Evolutionary conservation across 352 stramenopile species (phyloP), one percentile per base, ranked within the genome.

Genomic region (Globisporangium nunn): DNA sequence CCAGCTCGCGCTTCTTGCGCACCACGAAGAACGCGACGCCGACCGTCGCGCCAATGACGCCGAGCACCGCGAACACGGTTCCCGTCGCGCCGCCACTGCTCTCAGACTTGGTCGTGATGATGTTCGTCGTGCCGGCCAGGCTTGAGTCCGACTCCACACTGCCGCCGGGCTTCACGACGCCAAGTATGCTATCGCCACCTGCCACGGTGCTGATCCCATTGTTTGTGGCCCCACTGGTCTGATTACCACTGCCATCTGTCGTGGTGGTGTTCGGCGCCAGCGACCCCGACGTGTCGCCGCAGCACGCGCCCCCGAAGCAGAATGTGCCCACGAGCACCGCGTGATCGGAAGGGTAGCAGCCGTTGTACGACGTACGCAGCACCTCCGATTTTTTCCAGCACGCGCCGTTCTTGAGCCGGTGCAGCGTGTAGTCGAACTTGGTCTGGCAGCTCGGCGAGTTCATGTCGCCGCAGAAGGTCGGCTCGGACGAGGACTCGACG

Each of bases 311-410:
- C 3, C 69, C 68, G 29, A 88, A 54, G 60, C 81, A 91, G 60
- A 79, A 91, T 17, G 50, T 70, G n/a, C 67, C 67, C 17, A 88
- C 23, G 11, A 89, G 56, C 15, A 66, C 77, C 0, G 81, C 81
- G 64, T 91, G 81, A 46, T 91, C 81, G 1, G 81, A 91, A 23
- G 81, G 74, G 56, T 91, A 91, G 67, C 81, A 91, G 4, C 78
- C 78, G 28, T 70, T 51, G 50, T 87, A 91, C 15, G 71, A 45
- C 40, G 83, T 74, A 14, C 79, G 81, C 10, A 85, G 74, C 14
- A 90, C 70, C 54, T 88, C 67, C 4, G 70, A 75, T 52, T 85
- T 76, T 1, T 77, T 40, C 44, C 81, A 62, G 43, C 78, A 91
- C 11, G 68, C 68, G n/a, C 74, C 63, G 14, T 71, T 49, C 17